Evolutionary conservation across 2,329 filamentous ascomycete genomes (phyloP).

Genomic region (Alternaria arborescens): DNA sequence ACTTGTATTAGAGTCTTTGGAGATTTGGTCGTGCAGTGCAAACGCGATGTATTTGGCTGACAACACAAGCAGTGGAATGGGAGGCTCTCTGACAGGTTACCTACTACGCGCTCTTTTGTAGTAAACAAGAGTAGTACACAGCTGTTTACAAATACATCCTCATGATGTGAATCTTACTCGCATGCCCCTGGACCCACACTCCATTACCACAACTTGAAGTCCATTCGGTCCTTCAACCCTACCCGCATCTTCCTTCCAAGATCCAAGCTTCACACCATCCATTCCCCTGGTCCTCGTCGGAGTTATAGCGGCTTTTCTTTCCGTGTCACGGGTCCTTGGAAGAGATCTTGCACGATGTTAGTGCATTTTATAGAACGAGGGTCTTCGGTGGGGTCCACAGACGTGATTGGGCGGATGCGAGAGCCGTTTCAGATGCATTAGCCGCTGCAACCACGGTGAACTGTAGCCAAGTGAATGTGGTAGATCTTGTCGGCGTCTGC

Average conservation of each 20-base stretch:
- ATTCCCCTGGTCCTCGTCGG: background rate
- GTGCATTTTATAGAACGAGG: slow-evolving; percentile 12
- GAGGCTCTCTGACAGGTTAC: background rate
- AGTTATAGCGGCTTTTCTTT: slow-evolving; percentile 4
- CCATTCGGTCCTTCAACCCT: slow-evolving; percentile 3
- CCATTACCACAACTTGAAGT: background rate
- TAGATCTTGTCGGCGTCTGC: slow-evolving; percentile 6
- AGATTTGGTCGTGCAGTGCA: background rate
- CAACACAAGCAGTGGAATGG: background rate
- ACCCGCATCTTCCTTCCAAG: background rate
- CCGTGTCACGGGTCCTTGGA: slow-evolving; percentile 7
- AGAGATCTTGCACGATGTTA: slow-evolving; percentile 13
- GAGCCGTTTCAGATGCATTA: background rate
- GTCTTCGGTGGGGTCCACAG: slow-evolving; percentile 5
- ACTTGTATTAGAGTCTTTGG: background rate
- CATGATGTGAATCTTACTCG: background rate
- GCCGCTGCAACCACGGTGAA: slow-evolving; percentile 4
- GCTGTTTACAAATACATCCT: background rate
- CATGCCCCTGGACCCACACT: background rate
- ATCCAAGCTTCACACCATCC: background rate
- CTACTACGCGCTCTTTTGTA: background rate
- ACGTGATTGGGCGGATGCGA: background rate
- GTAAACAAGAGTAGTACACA: background rate
- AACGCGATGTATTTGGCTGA: background rate
- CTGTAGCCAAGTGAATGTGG: slow-evolving; percentile 4